Percentiles rank a stretch among this genome's conserved stretches.
These are phyloP conservation scores for Didymella arachidicola DNA, from an alignment of 2,329 filamentous ascomycete species.

Conservation along the genomic window DNA sequence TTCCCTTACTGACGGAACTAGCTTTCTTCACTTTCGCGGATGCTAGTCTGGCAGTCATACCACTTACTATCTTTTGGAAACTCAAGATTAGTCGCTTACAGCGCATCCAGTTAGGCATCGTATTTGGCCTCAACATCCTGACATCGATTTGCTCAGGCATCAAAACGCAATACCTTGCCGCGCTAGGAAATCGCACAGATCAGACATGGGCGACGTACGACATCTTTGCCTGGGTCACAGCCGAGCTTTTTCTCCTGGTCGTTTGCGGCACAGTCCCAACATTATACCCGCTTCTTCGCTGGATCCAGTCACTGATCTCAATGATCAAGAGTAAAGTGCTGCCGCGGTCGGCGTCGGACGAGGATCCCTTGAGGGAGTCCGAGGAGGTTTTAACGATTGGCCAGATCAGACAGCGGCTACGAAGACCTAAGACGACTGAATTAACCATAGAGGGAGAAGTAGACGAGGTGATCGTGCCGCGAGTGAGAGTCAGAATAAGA, in stretches of 20 bases:
- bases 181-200: constrained; percentile 10
- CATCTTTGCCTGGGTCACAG: constrained; percentile 16
- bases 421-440: background rate
- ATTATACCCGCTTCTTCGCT: constrained; percentile 7
- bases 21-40: constrained; percentile 13
- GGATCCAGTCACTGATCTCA: constrained; percentile 1
- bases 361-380: background rate
- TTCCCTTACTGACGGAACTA: background rate
- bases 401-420: constrained; percentile 5
- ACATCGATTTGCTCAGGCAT: constrained; percentile 17
- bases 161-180: constrained; percentile 12
- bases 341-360: background rate
- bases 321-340: background rate
- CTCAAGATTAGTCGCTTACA: constrained; percentile 6
- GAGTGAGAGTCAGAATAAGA: background rate
- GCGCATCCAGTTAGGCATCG: constrained; percentile 10
- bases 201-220: constrained; percentile 19
- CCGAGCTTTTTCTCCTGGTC: constrained; percentile 9
- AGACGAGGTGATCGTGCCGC: background rate
- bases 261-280: constrained; percentile 11
- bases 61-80: constrained; percentile 12
- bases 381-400: constrained; percentile 5
- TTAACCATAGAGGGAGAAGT: background rate
- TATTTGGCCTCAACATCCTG: constrained; percentile 16
- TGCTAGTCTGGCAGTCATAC: constrained; percentile 13